These are phyloP conservation scores for Boletus pseudopeckii DNA, from an alignment of 768 basidiomycete genomes.

Conservation along the genomic window DNA sequence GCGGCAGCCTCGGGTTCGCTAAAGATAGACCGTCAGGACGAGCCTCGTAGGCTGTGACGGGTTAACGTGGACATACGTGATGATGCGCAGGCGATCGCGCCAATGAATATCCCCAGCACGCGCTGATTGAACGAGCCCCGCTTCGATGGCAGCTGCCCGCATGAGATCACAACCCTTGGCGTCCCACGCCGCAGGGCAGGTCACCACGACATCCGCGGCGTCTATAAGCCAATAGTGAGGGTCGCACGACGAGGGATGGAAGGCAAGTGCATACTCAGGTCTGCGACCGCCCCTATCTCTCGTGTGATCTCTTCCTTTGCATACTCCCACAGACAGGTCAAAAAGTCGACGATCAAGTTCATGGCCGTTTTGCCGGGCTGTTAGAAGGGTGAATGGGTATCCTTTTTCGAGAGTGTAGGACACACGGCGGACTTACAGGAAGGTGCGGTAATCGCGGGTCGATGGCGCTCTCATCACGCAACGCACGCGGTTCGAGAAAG, in stretches of 20 bases:
- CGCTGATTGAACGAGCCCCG: constrained; percentile 73
- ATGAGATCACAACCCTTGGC: constrained; percentile 81
- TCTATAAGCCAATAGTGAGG: constrained; percentile 41
- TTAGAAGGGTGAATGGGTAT: background rate
- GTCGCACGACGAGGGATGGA: background rate
- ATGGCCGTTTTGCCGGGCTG: constrained; percentile 73
- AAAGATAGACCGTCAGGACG: constrained; percentile 12
- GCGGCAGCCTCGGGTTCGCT: constrained; percentile 84
- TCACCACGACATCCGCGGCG: constrained; percentile 80
- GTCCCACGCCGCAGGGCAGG: constrained; percentile 91
- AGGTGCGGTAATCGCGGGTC: constrained; percentile 78
- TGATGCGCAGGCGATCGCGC: constrained; percentile 80
- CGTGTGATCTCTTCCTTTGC: constrained; percentile 83
- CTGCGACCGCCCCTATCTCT: constrained; percentile 82
- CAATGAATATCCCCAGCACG: constrained; percentile 68
- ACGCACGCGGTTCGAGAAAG: constrained; percentile 76
- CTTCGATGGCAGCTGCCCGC: constrained; percentile 79
- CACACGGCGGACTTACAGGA: constrained; percentile 51
- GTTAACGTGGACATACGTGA: constrained; percentile 48
- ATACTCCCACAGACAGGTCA: constrained; percentile 82
- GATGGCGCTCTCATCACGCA: constrained; percentile 65
- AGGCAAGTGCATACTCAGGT: constrained; percentile 58
- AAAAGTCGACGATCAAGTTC: constrained; percentile 81
- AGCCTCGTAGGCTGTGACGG: background rate
- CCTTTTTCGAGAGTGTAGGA: background rate